Base-by-base conservation (phyloP, 257 asterid species). In the Penstemon davidsonii region DNA sequence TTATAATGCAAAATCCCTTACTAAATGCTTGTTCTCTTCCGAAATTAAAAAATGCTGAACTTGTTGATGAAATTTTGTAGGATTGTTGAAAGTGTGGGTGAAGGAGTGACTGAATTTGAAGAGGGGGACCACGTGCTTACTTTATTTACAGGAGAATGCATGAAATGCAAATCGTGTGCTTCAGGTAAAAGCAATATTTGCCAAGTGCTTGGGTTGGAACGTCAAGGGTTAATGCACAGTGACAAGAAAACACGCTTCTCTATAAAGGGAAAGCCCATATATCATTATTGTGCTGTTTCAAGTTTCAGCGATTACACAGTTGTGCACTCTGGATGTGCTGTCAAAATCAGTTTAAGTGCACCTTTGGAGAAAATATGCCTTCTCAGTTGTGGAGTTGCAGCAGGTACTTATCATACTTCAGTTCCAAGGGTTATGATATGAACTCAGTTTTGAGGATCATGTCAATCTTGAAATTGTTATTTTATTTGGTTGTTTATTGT, bases 241-340 rank as follows among this genome's bases (percentile, higher is more conserved):
- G 97, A 93, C 76, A 83, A 83, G 77, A 73, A 79, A 79, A 90
- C 94, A 45, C 94, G 97, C 70, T 90, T 90, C 88, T 85, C 81
- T 6, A 63, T 93, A 36, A 86, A 82, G 41, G 94, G 97, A 64
- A 90, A 85, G 70, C 89, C 88, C 7, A 38, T 88, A 25, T 90
- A 78, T 78, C 98, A 92, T 55, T 92, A 90, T 56, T 92, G 98
- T 60, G 98, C 97, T 15, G 95, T 92, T 81, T 93, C 98, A 38
- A 93, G 98, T 81, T 90, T 90, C 81, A 90, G 98, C 9, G 95
- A 93, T 45, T 88, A 93, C 66, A 90, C 96, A 0, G 83, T 93
- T 39, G 97, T 93, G 75, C 95, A 93, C 80, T 86, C 97, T 67
- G 97, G 98, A 66, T 90, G 98, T 76, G 98, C 97, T 60, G 90